These are phyloP conservation scores for Polychaeton citri DNA, from an alignment of 2,329 filamentous ascomycete genomes.

Conservation along the genomic window DNA sequence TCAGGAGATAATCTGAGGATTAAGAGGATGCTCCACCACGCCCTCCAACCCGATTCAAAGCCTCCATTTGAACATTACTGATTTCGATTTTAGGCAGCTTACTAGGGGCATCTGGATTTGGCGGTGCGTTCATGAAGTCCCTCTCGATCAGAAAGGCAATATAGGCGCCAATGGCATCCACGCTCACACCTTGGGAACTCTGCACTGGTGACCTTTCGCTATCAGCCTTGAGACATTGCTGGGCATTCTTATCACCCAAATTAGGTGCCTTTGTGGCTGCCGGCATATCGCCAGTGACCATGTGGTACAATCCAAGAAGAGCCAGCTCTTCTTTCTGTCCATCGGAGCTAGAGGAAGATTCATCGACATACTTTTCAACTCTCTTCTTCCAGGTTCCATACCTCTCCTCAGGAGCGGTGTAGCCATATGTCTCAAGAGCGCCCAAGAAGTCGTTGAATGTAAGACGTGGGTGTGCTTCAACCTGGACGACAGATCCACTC, in stretches of 20 bases:
- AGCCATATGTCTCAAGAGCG: conserved; percentile 59
- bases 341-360: too few species aligned
- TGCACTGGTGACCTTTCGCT: conserved; percentile 29
- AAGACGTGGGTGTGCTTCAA: conserved; percentile 67
- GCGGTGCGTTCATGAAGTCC: conserved; percentile 45
- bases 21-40: conserved; percentile 30
- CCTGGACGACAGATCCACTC: conserved; percentile 47
- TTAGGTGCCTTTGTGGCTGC: conserved; percentile 57
- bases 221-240: conserved; percentile 50
- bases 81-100: conserved; percentile 33
- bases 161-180: conserved; percentile 50
- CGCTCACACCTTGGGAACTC: conserved; percentile 29
- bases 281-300: conserved; percentile 58
- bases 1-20: too few species aligned
- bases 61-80: conserved; percentile 33
- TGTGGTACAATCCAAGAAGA: conserved; percentile 62
- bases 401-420: conserved; percentile 49
- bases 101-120: conserved; percentile 6
- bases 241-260: conserved; percentile 59
- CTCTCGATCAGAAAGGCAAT: conserved; percentile 49
- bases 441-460: conserved; percentile 67
- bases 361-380: conserved; percentile 55
- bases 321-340: conserved; percentile 54
- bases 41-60: conserved; percentile 40
- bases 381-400: conserved; percentile 57